Conservation (phyloP, 1,284 basidiomycete species). For the Boletus smithii region DNA sequence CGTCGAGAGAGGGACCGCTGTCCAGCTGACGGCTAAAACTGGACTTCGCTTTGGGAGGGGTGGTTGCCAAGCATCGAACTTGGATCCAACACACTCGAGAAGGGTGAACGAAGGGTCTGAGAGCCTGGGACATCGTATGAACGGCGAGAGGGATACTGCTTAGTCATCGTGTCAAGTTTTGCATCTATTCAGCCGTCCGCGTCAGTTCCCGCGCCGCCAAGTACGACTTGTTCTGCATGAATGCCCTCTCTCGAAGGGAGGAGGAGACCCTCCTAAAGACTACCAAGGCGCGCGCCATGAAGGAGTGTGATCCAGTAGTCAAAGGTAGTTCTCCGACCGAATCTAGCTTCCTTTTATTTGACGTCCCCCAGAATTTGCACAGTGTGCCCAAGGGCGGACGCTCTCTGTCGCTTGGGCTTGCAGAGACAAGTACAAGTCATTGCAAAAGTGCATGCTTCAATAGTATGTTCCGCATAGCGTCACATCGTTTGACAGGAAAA, state of each 20-base stretch:
- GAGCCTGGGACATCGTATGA: slow-evolving; percentile 15
- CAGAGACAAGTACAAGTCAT: slow-evolving; percentile 59
- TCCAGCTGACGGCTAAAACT: slow-evolving; percentile 60
- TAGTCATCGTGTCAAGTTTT: slow-evolving; percentile 20
- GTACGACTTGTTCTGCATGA: slow-evolving; percentile 51
- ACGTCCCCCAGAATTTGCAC: slow-evolving; percentile 66
- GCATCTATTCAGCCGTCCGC: too few relatives aligned
- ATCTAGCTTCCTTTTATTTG: neutral
- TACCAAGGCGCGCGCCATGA: slow-evolving; percentile 77
- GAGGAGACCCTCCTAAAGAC: slow-evolving; percentile 81
- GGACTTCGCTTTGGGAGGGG: slow-evolving; percentile 36
- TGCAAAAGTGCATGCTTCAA: slow-evolving; percentile 80
- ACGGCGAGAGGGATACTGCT: neutral
- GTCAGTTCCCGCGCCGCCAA: slow-evolving; percentile 14
- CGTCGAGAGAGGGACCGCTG: slow-evolving; percentile 76
- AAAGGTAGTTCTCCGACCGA: slow-evolving; percentile 49
- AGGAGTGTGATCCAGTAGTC: slow-evolving; percentile 73
- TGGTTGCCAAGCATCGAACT: slow-evolving; percentile 50
- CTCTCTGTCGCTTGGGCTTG: slow-evolving; percentile 85
- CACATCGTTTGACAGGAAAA: slow-evolving; percentile 1
- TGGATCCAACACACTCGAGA: slow-evolving; percentile 15
- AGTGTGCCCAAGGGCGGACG: slow-evolving; percentile 78
- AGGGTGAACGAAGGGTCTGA: slow-evolving; percentile 15
- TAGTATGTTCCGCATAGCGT: slow-evolving; percentile 53
- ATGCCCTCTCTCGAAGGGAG: slow-evolving; percentile 83